Conservation (phyloP, 2,329 filamentous ascomycete genomes). For the Exophiala bonariae region DNA sequence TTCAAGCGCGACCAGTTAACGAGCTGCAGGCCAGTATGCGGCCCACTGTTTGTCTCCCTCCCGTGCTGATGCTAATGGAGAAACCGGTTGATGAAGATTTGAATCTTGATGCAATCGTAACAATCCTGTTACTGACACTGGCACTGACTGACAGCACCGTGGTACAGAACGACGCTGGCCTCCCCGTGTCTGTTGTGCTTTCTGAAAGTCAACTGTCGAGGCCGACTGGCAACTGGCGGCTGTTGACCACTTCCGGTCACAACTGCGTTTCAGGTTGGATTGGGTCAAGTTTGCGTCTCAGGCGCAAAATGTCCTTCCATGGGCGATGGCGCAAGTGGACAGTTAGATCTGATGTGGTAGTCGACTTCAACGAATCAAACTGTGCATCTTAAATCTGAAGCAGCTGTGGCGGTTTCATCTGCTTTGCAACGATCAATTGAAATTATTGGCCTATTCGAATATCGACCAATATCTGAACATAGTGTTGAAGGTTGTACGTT, state of each 20-base stretch:
- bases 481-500: no score
- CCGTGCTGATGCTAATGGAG: no score
- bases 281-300: constrained; percentile 9
- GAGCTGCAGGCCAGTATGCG: constrained; percentile 4
- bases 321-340: neutral
- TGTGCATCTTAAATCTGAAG: neutral
- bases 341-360: neutral
- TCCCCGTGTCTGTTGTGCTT: no score
- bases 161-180: no score
- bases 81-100: no score
- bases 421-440: no score
- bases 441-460: no score
- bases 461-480: no score
- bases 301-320: neutral
- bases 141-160: no score
- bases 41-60: constrained; percentile 13
- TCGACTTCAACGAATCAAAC: neutral
- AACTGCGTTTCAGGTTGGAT: constrained; percentile 12
- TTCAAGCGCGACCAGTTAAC: constrained; percentile 10
- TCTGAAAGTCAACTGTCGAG: no score
- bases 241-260: constrained; percentile 13
- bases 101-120: constrained; percentile 14
- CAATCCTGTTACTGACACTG: constrained; percentile 2
- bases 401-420: neutral
- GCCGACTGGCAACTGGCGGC: neutral